A percentile compares a stretch with the other conserved stretches of the same genome.
These are phyloP conservation scores for Calonectria ilicicola DNA, from an alignment of 2,329 filamentous ascomycete species.

Conservation along the genomic window DNA sequence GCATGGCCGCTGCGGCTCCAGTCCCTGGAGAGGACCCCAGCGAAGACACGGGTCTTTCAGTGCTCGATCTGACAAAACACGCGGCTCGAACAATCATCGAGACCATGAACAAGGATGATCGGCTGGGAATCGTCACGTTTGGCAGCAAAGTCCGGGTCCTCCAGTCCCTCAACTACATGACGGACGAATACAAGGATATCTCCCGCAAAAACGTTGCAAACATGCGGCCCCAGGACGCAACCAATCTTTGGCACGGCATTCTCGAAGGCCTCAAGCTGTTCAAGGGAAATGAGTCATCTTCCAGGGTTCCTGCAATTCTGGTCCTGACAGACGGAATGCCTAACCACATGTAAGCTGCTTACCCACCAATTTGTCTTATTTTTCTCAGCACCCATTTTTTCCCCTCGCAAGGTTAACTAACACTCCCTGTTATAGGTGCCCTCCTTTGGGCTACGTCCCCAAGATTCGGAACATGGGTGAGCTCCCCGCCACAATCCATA, in stretches of 20 bases:
- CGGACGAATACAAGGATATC: conserved; percentile 55
- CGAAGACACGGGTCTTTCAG: conserved; percentile 63
- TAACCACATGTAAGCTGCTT: conserved; percentile 56
- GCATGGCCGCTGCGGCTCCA: conserved; percentile 63
- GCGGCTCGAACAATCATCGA: conserved; percentile 69
- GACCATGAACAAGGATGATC: conserved; percentile 65
- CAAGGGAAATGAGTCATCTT: conserved; percentile 40
- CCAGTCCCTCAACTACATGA: conserved; percentile 62
- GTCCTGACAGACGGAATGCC: conserved; percentile 67
- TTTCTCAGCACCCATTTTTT: not conserved
- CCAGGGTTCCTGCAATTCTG: conserved; percentile 63
- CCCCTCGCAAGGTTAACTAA: not conserved
- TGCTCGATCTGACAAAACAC: conserved; percentile 72
- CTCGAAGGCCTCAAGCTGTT: conserved; percentile 63
- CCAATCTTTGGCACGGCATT: conserved; percentile 71
- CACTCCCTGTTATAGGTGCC: conserved; percentile 44
- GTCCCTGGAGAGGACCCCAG: conserved; percentile 57
- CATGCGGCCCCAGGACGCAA: conserved; percentile 54
- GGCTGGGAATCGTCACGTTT: conserved; percentile 70
- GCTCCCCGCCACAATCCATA: conserved; percentile 57
- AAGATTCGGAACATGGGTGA: conserved; percentile 59
- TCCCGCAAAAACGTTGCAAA: conserved; percentile 55
- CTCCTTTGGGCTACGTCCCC: conserved; percentile 64
- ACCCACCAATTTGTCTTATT: not conserved
- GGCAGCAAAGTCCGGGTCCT: conserved; percentile 54